Conservation (phyloP, 2,329 filamentous ascomycete species). For the Lasiodiplodia hormozganensis region DNA sequence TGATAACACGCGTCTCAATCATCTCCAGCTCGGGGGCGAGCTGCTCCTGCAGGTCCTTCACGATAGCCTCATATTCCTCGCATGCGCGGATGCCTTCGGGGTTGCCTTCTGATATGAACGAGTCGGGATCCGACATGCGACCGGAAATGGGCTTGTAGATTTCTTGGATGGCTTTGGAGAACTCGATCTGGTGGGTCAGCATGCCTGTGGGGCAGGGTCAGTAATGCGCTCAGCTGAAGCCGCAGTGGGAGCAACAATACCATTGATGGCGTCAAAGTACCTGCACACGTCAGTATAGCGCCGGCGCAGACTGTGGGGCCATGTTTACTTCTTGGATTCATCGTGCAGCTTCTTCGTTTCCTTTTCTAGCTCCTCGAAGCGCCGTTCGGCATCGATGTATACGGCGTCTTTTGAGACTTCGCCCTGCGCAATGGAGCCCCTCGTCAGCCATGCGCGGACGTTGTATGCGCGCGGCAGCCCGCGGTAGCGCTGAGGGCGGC, state of each 20-base stretch:
- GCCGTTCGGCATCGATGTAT: conserved; percentile 91
- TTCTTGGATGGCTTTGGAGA: conserved; percentile 93
- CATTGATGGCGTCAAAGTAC: conserved; percentile 97
- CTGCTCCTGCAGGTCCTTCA: conserved; percentile 87
- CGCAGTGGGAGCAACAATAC: conserved; percentile 43
- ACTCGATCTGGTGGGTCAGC: conserved; percentile 96
- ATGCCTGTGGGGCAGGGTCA: conserved; percentile 64
- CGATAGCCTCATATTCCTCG: conserved; percentile 93
- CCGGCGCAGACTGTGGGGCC: background rate
- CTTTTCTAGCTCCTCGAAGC: conserved; percentile 90
- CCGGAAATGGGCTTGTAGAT: conserved; percentile 99
- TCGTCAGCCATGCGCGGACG: conserved; percentile 30
- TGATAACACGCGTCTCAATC: conserved; percentile 91
- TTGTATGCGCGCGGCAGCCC: background rate
- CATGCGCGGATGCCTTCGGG: conserved; percentile 92
- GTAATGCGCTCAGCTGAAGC: background rate
- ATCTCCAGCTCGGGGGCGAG: conserved; percentile 93
- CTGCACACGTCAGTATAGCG: conserved; percentile 43
- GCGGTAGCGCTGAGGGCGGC: background rate
- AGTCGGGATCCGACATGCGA: conserved; percentile 89
- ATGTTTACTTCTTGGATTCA: conserved; percentile 79
- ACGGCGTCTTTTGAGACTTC: conserved; percentile 94
- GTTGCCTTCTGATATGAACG: conserved; percentile 81
- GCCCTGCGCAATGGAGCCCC: conserved; percentile 57
- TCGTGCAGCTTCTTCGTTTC: conserved; percentile 98